phyloP scores from a whole-genome alignment of 768 basidiomycete genomes.

The Tricholoma hemisulphureum region DNA sequence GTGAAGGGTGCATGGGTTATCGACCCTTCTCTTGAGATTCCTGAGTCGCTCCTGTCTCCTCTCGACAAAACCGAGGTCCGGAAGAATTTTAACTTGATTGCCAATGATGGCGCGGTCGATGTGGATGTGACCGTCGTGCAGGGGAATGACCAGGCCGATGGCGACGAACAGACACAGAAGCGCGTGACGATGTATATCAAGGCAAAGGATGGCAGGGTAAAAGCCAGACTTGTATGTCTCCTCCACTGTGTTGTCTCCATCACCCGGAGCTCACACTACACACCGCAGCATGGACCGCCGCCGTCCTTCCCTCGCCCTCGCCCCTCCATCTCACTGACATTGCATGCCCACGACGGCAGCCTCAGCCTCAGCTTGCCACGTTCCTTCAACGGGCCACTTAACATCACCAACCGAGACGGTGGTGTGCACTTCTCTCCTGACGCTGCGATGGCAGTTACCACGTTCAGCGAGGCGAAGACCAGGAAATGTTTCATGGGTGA shows the following conservation, averaged over 20 bases:
- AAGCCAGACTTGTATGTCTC: constrained; percentile 21
- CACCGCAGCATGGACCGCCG: constrained; percentile 11
- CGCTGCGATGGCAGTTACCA: constrained; percentile 22
- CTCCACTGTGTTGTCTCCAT: not conserved
- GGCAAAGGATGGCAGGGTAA: constrained; percentile 29
- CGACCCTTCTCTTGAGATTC: constrained; percentile 43
- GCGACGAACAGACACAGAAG: constrained; percentile 4
- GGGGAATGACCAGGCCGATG: not conserved
- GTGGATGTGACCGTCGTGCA: constrained; percentile 40
- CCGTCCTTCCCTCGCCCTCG: constrained; percentile 19
- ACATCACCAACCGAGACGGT: constrained; percentile 28
- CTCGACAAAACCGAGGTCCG: constrained; percentile 34
- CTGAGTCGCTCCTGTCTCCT: constrained; percentile 37
- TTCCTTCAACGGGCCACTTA: constrained; percentile 36
- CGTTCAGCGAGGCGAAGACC: constrained; percentile 24
- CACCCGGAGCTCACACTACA: not conserved
- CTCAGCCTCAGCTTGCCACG: constrained; percentile 37
- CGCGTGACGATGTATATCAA: constrained; percentile 18
- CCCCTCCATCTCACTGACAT: constrained; percentile 21
- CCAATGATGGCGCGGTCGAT: constrained; percentile 33
- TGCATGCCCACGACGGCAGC: constrained; percentile 26
- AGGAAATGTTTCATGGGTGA: constrained; percentile 34
- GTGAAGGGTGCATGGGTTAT: constrained; percentile 41
- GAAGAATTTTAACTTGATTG: constrained; percentile 37
- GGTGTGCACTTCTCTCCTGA: constrained; percentile 29